Conservation (phyloP, 2,329 filamentous ascomycete species). For the Fusarium liriodendri region DNA sequence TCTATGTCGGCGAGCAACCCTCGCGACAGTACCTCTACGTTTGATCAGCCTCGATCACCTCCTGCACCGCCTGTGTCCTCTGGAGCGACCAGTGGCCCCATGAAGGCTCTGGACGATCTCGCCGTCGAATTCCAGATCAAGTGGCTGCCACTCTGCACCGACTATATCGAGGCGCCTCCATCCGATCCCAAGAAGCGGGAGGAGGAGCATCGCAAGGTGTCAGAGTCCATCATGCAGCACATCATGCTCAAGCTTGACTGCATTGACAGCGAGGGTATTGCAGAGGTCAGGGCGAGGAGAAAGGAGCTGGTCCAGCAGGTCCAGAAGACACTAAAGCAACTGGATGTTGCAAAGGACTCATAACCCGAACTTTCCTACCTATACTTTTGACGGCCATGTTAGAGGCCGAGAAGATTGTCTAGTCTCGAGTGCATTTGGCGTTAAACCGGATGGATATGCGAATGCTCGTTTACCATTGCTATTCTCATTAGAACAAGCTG, state of each 20-base stretch:
- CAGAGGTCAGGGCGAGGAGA: constrained; percentile 71
- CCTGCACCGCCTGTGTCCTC: constrained; percentile 34
- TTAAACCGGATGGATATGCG: constrained; percentile 30
- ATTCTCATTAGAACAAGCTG: constrained; percentile 43
- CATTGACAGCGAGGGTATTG: constrained; percentile 78
- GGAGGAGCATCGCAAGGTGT: constrained; percentile 80
- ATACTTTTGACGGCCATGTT: constrained; percentile 9
- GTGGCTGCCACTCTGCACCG: constrained; percentile 72
- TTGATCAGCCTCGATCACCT: constrained; percentile 46
- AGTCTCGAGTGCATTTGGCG: constrained; percentile 36
- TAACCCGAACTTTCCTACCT: constrained; percentile 10
- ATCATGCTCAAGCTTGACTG: constrained; percentile 81
- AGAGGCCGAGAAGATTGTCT: constrained; percentile 30
- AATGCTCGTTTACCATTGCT: constrained; percentile 31
- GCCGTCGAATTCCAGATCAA: constrained; percentile 71
- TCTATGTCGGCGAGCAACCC: constrained; percentile 54
- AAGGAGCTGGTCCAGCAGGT: constrained; percentile 80
- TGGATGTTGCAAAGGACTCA: constrained; percentile 64
- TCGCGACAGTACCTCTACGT: constrained; percentile 56
- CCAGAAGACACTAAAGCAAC: constrained; percentile 71
- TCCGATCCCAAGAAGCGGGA: constrained; percentile 73
- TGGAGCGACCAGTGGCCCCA: constrained; percentile 49
- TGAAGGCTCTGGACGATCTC: constrained; percentile 74
- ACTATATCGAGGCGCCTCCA: constrained; percentile 73
- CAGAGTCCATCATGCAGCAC: constrained; percentile 81